Conservation (phyloP, 177 flowering plant genomes). For the Telopea speciosissima region DNA sequence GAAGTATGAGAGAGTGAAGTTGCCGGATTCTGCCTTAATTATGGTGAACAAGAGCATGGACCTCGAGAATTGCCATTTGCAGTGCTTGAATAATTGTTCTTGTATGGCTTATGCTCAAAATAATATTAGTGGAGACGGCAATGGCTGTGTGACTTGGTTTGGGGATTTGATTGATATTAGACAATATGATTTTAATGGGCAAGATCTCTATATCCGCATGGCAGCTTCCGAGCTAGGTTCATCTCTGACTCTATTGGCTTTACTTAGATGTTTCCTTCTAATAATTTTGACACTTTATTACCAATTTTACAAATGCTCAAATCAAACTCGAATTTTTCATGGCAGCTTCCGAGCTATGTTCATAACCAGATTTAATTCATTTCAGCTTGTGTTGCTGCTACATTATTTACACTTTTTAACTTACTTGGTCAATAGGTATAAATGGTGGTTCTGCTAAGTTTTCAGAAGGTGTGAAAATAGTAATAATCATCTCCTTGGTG, state of each 20-base stretch:
- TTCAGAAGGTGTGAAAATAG: background rate
- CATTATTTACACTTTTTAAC: too few relatives aligned
- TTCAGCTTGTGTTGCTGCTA: too few relatives aligned
- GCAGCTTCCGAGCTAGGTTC: slow-evolving; percentile 7
- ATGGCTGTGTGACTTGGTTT: slow-evolving; percentile 28
- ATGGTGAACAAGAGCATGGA: slow-evolving; percentile 14
- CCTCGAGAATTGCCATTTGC: slow-evolving; percentile 17
- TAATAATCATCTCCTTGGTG: background rate
- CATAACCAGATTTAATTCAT: background rate
- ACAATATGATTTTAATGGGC: background rate
- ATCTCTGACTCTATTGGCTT: too few relatives aligned
- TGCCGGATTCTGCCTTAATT: slow-evolving; percentile 22
- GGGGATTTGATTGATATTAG: slow-evolving; percentile 21
- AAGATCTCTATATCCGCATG: slow-evolving; percentile 12
- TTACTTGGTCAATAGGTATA: too few relatives aligned
- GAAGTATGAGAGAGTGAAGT: slow-evolving; percentile 19
- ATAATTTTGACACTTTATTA: too few relatives aligned
- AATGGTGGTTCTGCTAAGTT: too few relatives aligned
- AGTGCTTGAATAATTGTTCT: slow-evolving; percentile 33
- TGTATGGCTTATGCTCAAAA: slow-evolving; percentile 28
- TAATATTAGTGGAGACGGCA: slow-evolving; percentile 8
- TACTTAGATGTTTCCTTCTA: too few relatives aligned
- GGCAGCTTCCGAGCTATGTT: background rate
- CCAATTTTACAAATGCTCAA: too few relatives aligned
- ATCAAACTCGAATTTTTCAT: too few relatives aligned